Evolutionary conservation across 768 basidiomycete species (phyloP).

Genomic region (Kwoniella dendrophila): DNA sequence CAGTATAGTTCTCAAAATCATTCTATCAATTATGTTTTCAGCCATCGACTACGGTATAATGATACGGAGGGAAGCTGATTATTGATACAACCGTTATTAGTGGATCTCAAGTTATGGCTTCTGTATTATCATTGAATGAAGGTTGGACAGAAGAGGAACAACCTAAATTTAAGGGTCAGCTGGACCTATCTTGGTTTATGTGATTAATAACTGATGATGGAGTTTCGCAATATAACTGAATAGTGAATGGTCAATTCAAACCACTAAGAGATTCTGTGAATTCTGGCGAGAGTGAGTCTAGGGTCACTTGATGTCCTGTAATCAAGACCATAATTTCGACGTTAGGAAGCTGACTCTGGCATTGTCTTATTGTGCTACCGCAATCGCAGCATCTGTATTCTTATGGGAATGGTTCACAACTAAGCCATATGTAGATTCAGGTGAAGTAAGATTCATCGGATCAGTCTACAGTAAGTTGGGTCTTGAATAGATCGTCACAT

Average conservation of each 20-base stretch:
- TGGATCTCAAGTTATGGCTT: conserved; percentile 68
- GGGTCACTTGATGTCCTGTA: not conserved
- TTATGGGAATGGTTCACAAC: conserved; percentile 67
- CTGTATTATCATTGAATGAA: conserved; percentile 86
- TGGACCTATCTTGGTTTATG: not conserved
- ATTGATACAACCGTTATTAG: not conserved
- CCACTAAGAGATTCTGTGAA: conserved; percentile 80
- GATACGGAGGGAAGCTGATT: not conserved
- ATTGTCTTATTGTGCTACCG: not conserved
- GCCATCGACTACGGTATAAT: not conserved
- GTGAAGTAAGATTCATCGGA: conserved; percentile 80
- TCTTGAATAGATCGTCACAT: not conserved
- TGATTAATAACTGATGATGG: not conserved
- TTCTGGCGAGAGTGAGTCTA: conserved; percentile 67
- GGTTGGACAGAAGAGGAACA: conserved; percentile 66
- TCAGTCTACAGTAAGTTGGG: conserved; percentile 49
- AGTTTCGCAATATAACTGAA: no score
- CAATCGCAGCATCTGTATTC: conserved; percentile 31
- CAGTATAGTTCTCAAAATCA: conserved; percentile 19
- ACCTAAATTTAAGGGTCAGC: conserved; percentile 67
- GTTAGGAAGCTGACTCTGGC: no score
- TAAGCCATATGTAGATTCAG: conserved; percentile 76
- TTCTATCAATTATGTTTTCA: not conserved
- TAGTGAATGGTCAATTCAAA: conserved; percentile 56
- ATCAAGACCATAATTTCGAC: no score